Evolutionary conservation across 768 basidiomycete genomes (phyloP).

Genomic region (Rhodotorula babjevae): DNA sequence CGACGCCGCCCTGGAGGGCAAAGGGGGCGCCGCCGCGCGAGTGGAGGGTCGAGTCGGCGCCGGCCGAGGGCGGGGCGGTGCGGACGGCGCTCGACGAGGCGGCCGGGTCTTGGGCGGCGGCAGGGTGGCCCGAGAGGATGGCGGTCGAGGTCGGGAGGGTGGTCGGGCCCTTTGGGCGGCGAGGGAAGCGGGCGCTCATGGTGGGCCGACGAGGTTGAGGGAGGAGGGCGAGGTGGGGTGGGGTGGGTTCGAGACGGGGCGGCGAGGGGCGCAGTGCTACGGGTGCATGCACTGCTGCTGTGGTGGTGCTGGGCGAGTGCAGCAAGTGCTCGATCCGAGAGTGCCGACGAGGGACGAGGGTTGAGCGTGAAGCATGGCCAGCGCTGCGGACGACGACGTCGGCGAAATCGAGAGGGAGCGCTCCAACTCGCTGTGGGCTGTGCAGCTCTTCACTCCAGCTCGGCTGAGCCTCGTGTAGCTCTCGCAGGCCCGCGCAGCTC

Average conservation of each 20-base stretch:
- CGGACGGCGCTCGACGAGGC: constrained; percentile 26
- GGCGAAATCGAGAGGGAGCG: too few relatives aligned
- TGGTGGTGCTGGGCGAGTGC: too few relatives aligned
- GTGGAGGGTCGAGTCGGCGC: constrained; percentile 19
- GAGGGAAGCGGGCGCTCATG: not conserved
- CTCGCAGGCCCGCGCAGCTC: too few relatives aligned
- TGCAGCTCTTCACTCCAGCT: too few relatives aligned
- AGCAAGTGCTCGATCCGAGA: too few relatives aligned
- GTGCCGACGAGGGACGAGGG: too few relatives aligned
- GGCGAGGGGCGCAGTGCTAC: not conserved
- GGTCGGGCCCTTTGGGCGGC: not conserved
- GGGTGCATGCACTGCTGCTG: not conserved
- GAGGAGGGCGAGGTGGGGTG: not conserved
- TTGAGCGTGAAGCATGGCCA: too few relatives aligned
- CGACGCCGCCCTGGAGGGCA: not conserved
- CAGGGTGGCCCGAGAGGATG: not conserved
- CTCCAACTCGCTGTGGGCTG: too few relatives aligned
- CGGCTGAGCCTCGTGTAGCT: too few relatives aligned
- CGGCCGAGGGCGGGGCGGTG: not conserved
- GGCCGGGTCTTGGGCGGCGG: not conserved
- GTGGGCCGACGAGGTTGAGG: not conserved
- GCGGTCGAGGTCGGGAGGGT: not conserved
- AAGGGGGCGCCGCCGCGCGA: constrained; percentile 26
- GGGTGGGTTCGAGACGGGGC: not conserved
- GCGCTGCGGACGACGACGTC: too few relatives aligned